Conservation (phyloP, 73 alveolate species). For the Tetrahymena malaccensis region DNA sequence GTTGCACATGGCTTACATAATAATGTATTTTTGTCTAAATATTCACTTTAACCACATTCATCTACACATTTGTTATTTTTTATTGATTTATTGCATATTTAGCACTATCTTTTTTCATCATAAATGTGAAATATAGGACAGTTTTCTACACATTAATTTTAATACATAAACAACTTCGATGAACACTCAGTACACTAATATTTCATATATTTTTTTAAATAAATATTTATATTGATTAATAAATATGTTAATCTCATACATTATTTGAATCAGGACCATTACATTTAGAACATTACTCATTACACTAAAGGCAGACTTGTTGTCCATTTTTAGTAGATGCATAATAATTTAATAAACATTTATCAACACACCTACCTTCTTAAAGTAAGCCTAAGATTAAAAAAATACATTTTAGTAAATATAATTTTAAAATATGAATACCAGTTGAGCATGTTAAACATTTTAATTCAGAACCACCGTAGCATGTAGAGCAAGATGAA, state of each 20-base stretch:
- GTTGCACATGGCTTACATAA: neutral
- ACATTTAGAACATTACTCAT: neutral
- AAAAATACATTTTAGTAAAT: neutral
- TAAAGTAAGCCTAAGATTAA: neutral
- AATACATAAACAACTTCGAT: neutral
- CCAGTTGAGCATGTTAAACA: neutral
- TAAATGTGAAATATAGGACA: neutral
- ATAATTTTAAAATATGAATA: neutral
- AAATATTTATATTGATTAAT: no score
- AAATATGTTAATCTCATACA: neutral
- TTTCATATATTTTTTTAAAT: neutral
- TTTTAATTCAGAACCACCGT: neutral
- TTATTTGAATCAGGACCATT: neutral
- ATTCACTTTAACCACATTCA: neutral
- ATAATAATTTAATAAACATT: neutral
- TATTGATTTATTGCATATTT: neutral
- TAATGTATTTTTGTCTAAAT: neutral
- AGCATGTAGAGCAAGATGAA: constrained; percentile 4
- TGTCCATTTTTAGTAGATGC: neutral
- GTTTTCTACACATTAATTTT: neutral
- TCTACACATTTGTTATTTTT: neutral
- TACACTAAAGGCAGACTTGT: neutral
- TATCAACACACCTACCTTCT: neutral
- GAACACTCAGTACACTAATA: neutral
- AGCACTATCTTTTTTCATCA: neutral